A percentile compares a stretch with the other conserved stretches of the same genome.
phyloP scores from a whole-genome alignment of 345 rosid genomes.

The Corymbia maculata region DNA sequence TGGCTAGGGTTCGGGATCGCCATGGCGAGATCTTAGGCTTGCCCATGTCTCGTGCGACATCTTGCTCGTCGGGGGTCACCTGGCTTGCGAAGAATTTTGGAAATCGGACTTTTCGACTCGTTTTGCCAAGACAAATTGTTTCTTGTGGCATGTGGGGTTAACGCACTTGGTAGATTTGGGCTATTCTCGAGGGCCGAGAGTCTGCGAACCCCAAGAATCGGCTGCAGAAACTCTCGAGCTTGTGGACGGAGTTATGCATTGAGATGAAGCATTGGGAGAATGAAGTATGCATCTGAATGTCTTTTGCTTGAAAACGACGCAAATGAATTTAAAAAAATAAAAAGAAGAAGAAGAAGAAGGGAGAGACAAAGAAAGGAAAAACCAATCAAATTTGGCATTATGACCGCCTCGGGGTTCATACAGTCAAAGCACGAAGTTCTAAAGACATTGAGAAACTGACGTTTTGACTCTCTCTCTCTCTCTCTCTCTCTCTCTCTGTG shows the following conservation, averaged over 20 bases:
- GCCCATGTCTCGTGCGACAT: not conserved
- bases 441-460: not conserved
- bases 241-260: not conserved
- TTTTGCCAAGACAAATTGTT: not conserved
- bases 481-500: too few relatives aligned
- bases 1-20: not conserved
- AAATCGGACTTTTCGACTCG: not conserved
- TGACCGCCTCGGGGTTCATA: not conserved
- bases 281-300: not conserved
- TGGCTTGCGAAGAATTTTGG: not conserved
- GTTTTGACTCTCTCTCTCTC: not conserved
- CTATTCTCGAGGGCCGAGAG: not conserved
- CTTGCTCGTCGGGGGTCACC: not conserved
- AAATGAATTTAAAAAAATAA: not conserved
- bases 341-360: not conserved
- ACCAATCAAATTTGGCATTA: not conserved
- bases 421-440: not conserved
- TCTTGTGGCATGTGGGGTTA: not conserved
- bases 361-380: too few relatives aligned
- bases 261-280: not conserved
- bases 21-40: not conserved
- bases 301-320: not conserved
- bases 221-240: not conserved
- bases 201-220: not conserved
- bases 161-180: not conserved